Conservation (phyloP, 257 asterid genomes). For the Solanum neorickii region DNA sequence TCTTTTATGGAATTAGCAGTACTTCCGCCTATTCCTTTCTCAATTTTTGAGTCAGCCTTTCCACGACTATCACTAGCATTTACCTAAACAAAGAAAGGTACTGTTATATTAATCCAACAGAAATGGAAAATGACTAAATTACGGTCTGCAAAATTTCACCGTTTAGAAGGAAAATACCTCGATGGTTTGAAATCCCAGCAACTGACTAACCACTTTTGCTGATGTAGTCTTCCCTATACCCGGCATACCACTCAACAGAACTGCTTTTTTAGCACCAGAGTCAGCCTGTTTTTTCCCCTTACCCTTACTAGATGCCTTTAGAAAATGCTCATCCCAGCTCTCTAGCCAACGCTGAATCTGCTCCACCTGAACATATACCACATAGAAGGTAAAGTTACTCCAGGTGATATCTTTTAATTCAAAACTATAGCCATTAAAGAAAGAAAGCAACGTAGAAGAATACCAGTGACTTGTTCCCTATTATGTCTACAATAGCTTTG, state of each 20-base stretch:
- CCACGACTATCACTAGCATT: slow-evolving; percentile 99
- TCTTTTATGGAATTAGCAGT: slow-evolving; percentile 85
- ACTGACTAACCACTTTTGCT: slow-evolving; percentile 83
- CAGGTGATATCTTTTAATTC: neutral
- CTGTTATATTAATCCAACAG: neutral
- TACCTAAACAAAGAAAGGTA: slow-evolving; percentile 39
- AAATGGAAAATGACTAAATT: neutral
- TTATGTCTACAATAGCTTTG: slow-evolving; percentile 58
- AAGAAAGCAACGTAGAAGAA: slow-evolving; percentile 12
- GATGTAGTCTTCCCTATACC: slow-evolving; percentile 96
- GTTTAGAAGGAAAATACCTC: slow-evolving; percentile 39
- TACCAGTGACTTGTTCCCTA: slow-evolving; percentile 93
- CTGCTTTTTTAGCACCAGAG: slow-evolving; percentile 81
- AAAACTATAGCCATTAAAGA: neutral
- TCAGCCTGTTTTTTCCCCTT: slow-evolving; percentile 84
- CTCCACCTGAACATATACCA: slow-evolving; percentile 57
- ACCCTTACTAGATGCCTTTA: slow-evolving; percentile 45
- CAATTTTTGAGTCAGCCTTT: slow-evolving; percentile 87
- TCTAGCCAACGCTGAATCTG: slow-evolving; percentile 95
- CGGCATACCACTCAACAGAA: slow-evolving; percentile 87
- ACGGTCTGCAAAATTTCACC: neutral
- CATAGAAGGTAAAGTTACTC: neutral
- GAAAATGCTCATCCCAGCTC: slow-evolving; percentile 69
- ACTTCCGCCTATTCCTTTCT: slow-evolving; percentile 91
- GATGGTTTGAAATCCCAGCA: slow-evolving; percentile 81